Evolutionary conservation across 148 eudicot species (phyloP), one percentile per base, ranked within the genome.

Genomic region (Amaranthus cruentus): DNA sequence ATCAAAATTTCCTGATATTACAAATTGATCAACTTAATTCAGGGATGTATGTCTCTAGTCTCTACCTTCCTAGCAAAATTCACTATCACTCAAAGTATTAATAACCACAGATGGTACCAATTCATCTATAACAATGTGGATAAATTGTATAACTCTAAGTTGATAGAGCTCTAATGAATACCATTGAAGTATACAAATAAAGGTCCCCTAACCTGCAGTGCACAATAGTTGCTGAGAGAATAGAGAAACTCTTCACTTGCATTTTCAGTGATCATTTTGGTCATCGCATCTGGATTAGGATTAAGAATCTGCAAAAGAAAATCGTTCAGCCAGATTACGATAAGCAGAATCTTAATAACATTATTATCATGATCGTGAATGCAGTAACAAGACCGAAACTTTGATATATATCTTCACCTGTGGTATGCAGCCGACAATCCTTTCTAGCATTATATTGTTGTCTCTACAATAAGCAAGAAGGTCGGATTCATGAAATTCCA

Each of bases 251-350:
- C 98, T 74, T 95, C 98, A 50, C 98, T 95, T 9, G 98, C 98
- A 84, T 91, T 90, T 85, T 95, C 98, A 5, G 97, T 91, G 62
- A 95, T 91, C 87, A 95, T 81, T 87, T 88, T 95, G 72, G 93
- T 87, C 98, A 95, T 95, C 80, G 98, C 97, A 85, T 95, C 98
- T 71, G 98, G 98, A 83, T 95, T 95, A 62, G 97, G 98, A 72
- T 95, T 95, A 66, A 95, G 93, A 83, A 95, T 95, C 98, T 95
- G 93, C 66, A 81, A 66, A 48, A 68, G 42, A 69, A 69, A 9
- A 53, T 65, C 48, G 64, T 51, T 70, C 4, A 48, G 66, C 9
- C 8, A 57, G 18, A 62, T 51, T 62, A 49, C n/a, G 42, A 38
- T 38, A 69, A 5, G 28, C 42, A 69, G 60, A 66, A 67, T 51